Conservation (phyloP, 108 stramenopile genomes). For the Nannochloropsis salina region DNA sequence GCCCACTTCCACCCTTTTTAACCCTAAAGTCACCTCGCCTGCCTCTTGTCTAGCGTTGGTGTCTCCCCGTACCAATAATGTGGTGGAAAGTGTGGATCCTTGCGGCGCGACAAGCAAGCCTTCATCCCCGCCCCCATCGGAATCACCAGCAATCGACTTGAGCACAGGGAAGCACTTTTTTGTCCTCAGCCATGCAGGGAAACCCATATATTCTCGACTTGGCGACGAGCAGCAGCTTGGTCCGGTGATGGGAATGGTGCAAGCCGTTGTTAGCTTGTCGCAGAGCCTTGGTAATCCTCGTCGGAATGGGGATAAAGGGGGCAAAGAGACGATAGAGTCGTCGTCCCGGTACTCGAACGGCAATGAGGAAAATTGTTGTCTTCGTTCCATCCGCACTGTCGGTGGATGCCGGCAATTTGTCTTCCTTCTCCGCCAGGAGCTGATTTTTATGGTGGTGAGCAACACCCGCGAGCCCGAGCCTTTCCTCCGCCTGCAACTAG, state of each 20-base stretch:
- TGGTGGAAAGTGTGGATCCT: no score
- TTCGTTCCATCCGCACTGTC: constrained; percentile 8
- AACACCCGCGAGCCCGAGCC: constrained; percentile 30
- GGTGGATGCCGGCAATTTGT: neutral
- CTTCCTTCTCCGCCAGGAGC: neutral
- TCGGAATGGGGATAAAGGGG: constrained; percentile 31
- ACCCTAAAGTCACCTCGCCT: no score
- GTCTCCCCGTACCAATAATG: no score
- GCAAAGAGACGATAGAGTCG: neutral
- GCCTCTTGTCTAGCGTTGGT: no score
- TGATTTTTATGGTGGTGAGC: neutral
- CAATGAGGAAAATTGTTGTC: neutral
- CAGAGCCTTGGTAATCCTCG: constrained; percentile 26
- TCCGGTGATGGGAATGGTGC: constrained; percentile 47
- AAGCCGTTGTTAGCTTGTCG: constrained; percentile 39
- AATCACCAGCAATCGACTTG: constrained; percentile 7
- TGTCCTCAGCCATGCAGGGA: constrained; percentile 47
- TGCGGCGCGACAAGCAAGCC: neutral
- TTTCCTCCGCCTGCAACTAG: constrained; percentile 43
- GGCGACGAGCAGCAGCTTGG: constrained; percentile 45
- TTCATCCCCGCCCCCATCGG: neutral
- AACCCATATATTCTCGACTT: constrained; percentile 46
- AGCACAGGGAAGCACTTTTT: constrained; percentile 39
- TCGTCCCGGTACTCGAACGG: neutral
- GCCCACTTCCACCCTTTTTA: no score